Evolutionary conservation across 2,329 filamentous ascomycete species (phyloP).

Genomic region (Mollisia scopiformis): DNA sequence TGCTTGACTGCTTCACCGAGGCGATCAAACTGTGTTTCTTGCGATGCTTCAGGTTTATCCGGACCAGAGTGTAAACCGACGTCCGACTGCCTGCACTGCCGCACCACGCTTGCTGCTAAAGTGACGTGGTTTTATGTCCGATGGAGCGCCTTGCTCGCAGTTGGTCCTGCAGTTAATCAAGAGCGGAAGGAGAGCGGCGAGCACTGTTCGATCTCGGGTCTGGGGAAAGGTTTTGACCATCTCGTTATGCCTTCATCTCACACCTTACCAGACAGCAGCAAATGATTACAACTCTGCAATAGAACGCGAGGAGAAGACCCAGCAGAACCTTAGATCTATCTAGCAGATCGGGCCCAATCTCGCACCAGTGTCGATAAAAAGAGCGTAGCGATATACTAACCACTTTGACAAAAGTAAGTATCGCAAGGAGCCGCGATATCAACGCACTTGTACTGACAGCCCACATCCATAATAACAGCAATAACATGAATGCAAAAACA

Average conservation of each 20-base stretch:
- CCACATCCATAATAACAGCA: too few species aligned
- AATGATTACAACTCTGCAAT: background rate
- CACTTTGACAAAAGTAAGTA: background rate
- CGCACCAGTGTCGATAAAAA: background rate
- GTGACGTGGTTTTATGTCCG: slow-evolving; percentile 11
- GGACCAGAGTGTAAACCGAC: background rate
- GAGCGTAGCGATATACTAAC: background rate
- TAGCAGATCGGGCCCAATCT: background rate
- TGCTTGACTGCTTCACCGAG: background rate
- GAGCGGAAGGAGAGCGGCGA: background rate
- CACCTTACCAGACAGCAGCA: too few species aligned
- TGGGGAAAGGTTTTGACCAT: background rate
- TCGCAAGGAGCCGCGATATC: background rate
- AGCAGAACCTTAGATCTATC: background rate
- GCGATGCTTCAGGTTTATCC: slow-evolving; percentile 8
- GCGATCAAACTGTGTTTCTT: slow-evolving; percentile 2
- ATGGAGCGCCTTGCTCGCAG: background rate
- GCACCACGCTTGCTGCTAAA: background rate
- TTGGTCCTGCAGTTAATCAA: slow-evolving; percentile 2
- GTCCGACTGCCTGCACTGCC: too few species aligned
- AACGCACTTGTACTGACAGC: background rate
- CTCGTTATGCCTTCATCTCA: background rate
- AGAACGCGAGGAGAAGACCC: background rate
- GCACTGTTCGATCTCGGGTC: background rate
- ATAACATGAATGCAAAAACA: background rate